Conservation (phyloP, 2,329 filamentous ascomycete genomes). For the Metarhizium sp. region DNA sequence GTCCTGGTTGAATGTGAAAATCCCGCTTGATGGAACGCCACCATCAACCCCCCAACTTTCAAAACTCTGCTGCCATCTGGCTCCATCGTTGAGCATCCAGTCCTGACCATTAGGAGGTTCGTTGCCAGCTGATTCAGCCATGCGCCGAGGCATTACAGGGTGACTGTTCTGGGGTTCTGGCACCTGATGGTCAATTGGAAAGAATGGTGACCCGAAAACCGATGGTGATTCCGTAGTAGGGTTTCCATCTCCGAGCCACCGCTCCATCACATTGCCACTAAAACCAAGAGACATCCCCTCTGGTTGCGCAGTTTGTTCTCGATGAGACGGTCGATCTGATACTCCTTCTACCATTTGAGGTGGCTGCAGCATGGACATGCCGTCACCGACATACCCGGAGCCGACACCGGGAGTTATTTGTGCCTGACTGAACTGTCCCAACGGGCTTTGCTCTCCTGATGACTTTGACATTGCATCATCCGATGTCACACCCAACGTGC, state of each 20-base stretch:
- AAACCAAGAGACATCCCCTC: constrained; percentile 12
- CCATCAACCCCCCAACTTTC: constrained; percentile 38
- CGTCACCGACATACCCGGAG: constrained; percentile 5
- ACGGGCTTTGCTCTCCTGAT: constrained; percentile 23
- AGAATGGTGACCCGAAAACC: constrained; percentile 2
- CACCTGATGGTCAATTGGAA: background rate
- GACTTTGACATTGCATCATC: constrained; percentile 16
- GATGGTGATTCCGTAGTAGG: background rate
- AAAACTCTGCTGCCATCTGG: constrained; percentile 49
- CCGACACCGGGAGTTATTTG: constrained; percentile 10
- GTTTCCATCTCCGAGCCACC: constrained; percentile 12
- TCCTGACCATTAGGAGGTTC: constrained; percentile 37
- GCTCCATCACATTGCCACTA: constrained; percentile 13
- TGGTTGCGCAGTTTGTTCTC: background rate
- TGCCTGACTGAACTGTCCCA: constrained; percentile 22
- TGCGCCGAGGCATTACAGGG: constrained; percentile 8
- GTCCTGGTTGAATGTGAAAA: constrained; percentile 20
- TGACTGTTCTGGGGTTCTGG: constrained; percentile 10
- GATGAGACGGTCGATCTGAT: background rate
- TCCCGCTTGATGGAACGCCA: constrained; percentile 13
- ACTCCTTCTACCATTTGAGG: constrained; percentile 4
- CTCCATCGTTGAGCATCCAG: constrained; percentile 49
- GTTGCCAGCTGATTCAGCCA: constrained; percentile 8
- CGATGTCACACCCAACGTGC: constrained; percentile 18
- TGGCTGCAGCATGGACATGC: constrained; percentile 7